Base-by-base conservation (phyloP, 768 basidiomycete genomes). In the Kwoniella newhampshirensis region DNA sequence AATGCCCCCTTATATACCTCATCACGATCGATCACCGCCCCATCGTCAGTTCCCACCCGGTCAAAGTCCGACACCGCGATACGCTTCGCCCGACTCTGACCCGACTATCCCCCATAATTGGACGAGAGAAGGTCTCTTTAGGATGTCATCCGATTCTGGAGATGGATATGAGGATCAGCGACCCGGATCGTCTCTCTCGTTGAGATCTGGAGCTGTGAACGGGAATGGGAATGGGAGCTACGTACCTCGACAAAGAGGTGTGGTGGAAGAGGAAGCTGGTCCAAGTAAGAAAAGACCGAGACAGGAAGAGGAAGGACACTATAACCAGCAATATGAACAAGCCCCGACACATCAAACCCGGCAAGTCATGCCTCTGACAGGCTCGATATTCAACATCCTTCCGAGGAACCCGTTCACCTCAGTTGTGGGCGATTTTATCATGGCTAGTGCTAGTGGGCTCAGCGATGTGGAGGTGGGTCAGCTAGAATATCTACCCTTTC, bases 301-400 rank as follows among this genome's bases (percentile, higher is more conserved):
- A 40, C n/a, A 36, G 18, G 56, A 63, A 4, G 59, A 66, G 20
- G 27, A 41, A 18, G 41, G 57, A 37, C 36, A 51, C 20, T 12
- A 56, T 28, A 17, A 35, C 23, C 49, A 37, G 6, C 37, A 40
- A 9, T 36, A 50, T 32, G 21, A 46, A 9, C 57, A 43, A 2
- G 25, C n/a, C n/a, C n/a, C n/a, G n/a, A n/a, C 7, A 6, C 15
- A 26, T 25, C 28, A 35, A 36, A 20, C 25, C 5, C 51, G 3
- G 30, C 46, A 18, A 12, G 28, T 45, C 17, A 23, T 52, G 18
- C 59, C 45, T 17, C 59, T 68, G n/a, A 56, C 59, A 8, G 59
- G 65, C 5, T 71, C 69, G 2, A 63, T 74, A 48, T 74, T 76
- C 47, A 71, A 71, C n/a, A 67, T 74, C 35, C 41, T 63, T 15